Conservation (phyloP, 345 rosid genomes). For the Euphorbia tirucalli region DNA sequence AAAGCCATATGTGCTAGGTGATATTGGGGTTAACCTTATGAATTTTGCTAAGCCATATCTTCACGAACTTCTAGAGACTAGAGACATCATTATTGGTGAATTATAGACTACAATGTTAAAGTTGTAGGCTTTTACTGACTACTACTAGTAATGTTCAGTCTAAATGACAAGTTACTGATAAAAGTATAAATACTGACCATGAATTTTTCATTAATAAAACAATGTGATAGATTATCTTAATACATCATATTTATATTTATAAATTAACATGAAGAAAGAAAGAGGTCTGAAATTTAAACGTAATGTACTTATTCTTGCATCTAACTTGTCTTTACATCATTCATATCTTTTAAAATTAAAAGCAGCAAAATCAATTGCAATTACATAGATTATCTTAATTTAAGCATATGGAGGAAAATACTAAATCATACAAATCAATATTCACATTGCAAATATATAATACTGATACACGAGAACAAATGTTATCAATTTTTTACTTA, state of each 20-base stretch:
- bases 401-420: background rate
- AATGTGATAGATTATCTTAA: too few species aligned
- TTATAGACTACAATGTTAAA: background rate
- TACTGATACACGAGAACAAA: background rate
- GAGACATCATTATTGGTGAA: background rate
- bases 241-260: background rate
- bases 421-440: background rate
- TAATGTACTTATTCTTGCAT: background rate
- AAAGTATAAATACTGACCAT: background rate
- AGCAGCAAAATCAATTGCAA: background rate
- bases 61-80: background rate
- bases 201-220: background rate
- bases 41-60: background rate
- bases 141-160: background rate
- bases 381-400: too few species aligned
- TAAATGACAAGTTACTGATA: background rate
- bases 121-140: background rate
- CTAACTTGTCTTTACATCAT: background rate
- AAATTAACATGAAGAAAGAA: background rate
- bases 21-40: background rate
- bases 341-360: background rate
- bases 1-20: background rate
- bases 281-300: background rate
- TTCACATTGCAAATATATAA: background rate
- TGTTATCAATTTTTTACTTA: too few species aligned